Base-by-base conservation (phyloP, 192 early-diverging fungal genomes). In the Coemansia sp. region DNA sequence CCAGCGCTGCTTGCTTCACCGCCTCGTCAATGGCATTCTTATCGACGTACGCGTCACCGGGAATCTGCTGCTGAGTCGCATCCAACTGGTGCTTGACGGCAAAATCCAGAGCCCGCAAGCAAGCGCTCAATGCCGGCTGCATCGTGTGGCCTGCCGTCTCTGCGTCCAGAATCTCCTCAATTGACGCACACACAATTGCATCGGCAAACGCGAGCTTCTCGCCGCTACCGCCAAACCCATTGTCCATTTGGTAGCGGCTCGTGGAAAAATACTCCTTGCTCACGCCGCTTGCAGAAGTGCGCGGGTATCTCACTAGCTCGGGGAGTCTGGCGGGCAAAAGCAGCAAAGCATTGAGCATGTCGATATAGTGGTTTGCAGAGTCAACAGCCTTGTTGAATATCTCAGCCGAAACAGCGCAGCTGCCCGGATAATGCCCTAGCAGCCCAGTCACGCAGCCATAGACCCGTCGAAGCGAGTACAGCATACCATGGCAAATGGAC, bases 21-120 rank as follows among this genome's bases (percentile, higher is more conserved):
- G 50, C 61, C 1, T 42, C 51, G 0, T 42, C 29, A 8, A 64
- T 37, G 0, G 4, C 34, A 10, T 25, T 36, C 22, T 42, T 51
- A 42, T 76, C 62, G 3, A 49, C 46, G 21, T 68, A 76, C 3
- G 27, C 19, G 41, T 38, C 49, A 8, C 33, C n/a, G 13, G 64
- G 51, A 4, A 68, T 29, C 5, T 37, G 9, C 2, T 60, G 61
- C 21, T 54, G 50, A 1, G 55, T 41, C 30, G 33, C 21, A 14
- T 68, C 72, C 10, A 68, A 58, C 40, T 60, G 72, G 35, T 65
- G 61, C 61, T 60, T 68, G 30, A 46, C 50, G 5, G 50, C 48
- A 40, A 68, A 56, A 32, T 68, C 65, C 5, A 76, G 45, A 2
- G 72, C 72, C 1, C 58, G 49, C 54, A 76, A 23, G 22, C 56